Evolutionary conservation across 192 early-diverging fungal genomes (phyloP).

Genomic region (Spizellomyces punctatus): DNA sequence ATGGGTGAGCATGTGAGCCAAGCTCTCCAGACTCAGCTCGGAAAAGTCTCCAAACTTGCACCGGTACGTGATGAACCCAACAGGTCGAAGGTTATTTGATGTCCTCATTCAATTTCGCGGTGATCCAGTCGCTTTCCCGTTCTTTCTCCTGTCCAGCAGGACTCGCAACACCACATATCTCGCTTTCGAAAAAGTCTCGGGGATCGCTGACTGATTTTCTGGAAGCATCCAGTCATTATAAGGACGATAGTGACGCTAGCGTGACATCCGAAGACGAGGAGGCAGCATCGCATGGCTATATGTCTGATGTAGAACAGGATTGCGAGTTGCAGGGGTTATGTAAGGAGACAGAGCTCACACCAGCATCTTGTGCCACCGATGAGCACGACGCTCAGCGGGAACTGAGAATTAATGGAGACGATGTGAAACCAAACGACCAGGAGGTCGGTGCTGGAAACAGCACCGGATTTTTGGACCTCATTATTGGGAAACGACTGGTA

Average conservation of each 20-base stretch:
- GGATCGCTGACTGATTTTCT: not conserved
- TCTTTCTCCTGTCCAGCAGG: slow-evolving; percentile 4
- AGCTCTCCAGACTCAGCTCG: not conserved
- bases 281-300: not conserved
- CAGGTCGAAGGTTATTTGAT: not conserved
- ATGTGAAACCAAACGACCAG: not conserved
- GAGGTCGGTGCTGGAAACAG: not conserved
- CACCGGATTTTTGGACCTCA: no score
- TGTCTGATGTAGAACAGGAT: slow-evolving; percentile 18
- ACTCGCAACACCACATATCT: slow-evolving; percentile 4
- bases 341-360: not conserved
- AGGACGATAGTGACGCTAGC: slow-evolving; percentile 2
- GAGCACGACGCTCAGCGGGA: not conserved
- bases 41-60: not conserved
- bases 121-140: slow-evolving; percentile 1
- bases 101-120: not conserved
- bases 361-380: no score
- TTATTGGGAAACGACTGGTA: no score
- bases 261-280: not conserved
- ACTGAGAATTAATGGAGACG: not conserved
- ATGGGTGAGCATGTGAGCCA: slow-evolving; percentile 6
- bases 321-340: not conserved
- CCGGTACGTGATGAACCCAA: not conserved
- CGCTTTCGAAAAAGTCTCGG: not conserved
- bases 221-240: not conserved